Evolutionary conservation across 129 eudicot genomes (phyloP).

Genomic region (Tagetes patula): DNA sequence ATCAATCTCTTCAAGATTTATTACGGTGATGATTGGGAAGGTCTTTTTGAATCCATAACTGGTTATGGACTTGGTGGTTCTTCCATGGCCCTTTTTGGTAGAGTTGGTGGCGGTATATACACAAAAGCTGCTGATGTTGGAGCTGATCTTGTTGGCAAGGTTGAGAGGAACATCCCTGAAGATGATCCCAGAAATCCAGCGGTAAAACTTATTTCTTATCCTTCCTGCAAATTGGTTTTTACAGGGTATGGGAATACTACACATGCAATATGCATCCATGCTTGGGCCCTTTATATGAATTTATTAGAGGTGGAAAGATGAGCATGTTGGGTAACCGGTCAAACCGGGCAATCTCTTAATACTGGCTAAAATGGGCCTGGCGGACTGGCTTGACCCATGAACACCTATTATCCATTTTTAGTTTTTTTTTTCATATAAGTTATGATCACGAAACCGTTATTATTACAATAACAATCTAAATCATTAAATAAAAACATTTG

Average conservation of each 20-base stretch:
- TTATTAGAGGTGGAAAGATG: background rate
- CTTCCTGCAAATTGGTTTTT: background rate
- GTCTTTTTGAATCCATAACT: slow-evolving; percentile 86
- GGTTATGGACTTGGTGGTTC: slow-evolving; percentile 98
- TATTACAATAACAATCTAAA: background rate
- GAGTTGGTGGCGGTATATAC: slow-evolving; percentile 92
- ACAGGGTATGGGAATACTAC: background rate
- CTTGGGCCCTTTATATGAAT: background rate
- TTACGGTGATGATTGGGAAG: slow-evolving; percentile 96
- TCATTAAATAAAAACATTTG: slow-evolving; percentile 5
- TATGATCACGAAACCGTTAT: background rate
- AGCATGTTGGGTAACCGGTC: background rate
- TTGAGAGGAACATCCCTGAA: slow-evolving; percentile 81
- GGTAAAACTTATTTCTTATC: slow-evolving; percentile 28
- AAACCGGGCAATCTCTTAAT: background rate
- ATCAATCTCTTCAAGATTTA: slow-evolving; percentile 75
- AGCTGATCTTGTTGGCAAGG: slow-evolving; percentile 88
- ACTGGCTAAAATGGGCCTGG: background rate
- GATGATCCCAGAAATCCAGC: slow-evolving; percentile 96
- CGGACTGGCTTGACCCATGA: background rate
- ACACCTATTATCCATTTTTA: background rate
- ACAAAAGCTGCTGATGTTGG: slow-evolving; percentile 96
- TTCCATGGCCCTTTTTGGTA: slow-evolving; percentile 90
- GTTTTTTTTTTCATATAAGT: background rate
- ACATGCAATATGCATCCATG: background rate